Evolutionary conservation across 352 stramenopile species (phyloP), one percentile per base, ranked within the genome.

Genomic region (Globisporangium carolinianum): DNA sequence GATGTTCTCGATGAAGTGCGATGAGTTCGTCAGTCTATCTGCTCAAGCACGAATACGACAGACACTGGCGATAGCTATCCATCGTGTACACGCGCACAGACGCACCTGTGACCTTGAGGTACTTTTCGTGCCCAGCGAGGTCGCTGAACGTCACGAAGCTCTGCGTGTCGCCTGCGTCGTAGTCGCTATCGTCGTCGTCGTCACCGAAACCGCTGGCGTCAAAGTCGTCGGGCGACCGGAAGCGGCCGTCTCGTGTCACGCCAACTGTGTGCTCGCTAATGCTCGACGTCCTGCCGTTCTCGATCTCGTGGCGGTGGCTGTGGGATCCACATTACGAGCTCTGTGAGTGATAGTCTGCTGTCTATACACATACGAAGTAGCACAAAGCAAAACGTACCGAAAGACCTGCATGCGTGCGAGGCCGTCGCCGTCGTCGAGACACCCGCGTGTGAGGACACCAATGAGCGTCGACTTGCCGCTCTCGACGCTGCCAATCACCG

Each of bases 401-500:
- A 95, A 95, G 14, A 95, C 86, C 63, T 96, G 84, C 85, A 96
- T 95, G 7, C 89, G 77, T 7, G 86, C 85, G 36, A 96, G 69
- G 1, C 89, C 89, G 49, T 79, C 68, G 3, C 89, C 89, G 57
- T 97, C 86, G 56, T 97, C 89, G 24, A 91, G 63, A 50, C 72
- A 87, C 4, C 86, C 83, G 32, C 82, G 74, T 8, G 86, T 96
- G 17, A 97, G 60, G n/a, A 97, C 89, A 8, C 87, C 85, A 3
- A 96, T 80, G 11, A 97, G 59, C 42, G 89, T 97, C 56, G 86
- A 96, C 65, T 97, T 97, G 59, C 89, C 89, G 50, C 85, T 89
- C 42, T 88, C 84, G 60, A 88, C 85, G 48, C 88, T 83, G 5
- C 88, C 88, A 45, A 96, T 91, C 58, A 96, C 79, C 1, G 86